phyloP scores from a whole-genome alignment of 2,329 filamentous ascomycete species.

The Aulographum hederae region DNA sequence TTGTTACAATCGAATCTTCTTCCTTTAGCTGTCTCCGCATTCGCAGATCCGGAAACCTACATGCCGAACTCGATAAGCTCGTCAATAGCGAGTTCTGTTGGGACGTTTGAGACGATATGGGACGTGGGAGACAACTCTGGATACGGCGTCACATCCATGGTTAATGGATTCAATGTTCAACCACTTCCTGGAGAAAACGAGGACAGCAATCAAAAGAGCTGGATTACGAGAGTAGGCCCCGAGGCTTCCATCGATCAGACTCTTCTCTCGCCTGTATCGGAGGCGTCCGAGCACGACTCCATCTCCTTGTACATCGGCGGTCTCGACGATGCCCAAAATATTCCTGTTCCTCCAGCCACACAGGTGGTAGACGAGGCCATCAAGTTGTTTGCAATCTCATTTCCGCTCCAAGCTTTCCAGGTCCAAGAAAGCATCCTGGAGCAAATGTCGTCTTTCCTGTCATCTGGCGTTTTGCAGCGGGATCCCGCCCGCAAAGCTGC shows the following conservation, averaged over 20 bases:
- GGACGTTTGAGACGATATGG: constrained; percentile 86
- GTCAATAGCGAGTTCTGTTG: constrained; percentile 78
- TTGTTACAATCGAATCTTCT: constrained; percentile 82
- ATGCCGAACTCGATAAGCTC: constrained; percentile 69
- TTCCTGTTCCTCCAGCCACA: constrained; percentile 68
- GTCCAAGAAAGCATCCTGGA: constrained; percentile 94
- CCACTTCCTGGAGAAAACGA: constrained; percentile 44
- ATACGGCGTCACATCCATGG: constrained; percentile 78
- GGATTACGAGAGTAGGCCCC: constrained; percentile 35
- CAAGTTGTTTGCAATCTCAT: constrained; percentile 75
- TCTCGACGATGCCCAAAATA: constrained; percentile 25
- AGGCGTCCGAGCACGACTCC: constrained; percentile 78
- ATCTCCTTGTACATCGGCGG: constrained; percentile 51
- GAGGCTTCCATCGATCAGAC: constrained; percentile 46
- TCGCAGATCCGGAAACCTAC: constrained; percentile 84
- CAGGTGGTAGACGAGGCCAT: constrained; percentile 93
- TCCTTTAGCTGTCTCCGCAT: constrained; percentile 74
- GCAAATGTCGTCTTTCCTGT: constrained; percentile 79
- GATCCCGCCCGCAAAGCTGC: constrained; percentile 80
- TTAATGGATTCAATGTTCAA: constrained; percentile 57
- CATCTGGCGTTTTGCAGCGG: constrained; percentile 59
- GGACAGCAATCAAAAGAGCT: constrained; percentile 25
- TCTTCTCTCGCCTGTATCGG: constrained; percentile 47
- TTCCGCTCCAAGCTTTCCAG: constrained; percentile 75
- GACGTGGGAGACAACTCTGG: constrained; percentile 87